A percentile compares a stretch with the other conserved stretches of the same genome.
These are phyloP conservation scores for Gomphus bonarii DNA, from an alignment of 1,284 basidiomycete species.

Conservation along the genomic window DNA sequence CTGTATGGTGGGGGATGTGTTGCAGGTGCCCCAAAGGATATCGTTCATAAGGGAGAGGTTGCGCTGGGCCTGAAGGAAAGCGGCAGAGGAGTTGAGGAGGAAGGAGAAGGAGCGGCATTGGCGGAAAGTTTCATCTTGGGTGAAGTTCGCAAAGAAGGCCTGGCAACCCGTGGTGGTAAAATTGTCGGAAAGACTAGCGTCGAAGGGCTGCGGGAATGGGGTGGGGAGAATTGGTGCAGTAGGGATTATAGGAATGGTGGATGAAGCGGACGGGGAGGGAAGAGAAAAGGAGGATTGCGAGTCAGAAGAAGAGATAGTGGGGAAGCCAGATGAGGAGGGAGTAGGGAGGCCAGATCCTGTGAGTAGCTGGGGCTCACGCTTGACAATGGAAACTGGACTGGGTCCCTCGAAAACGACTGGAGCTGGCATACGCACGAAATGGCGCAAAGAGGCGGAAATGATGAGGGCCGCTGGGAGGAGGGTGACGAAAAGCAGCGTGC, in stretches of 20 bases:
- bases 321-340: background rate
- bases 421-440: background rate
- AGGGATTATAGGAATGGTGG: slow-evolving; percentile 22
- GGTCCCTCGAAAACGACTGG: background rate
- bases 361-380: background rate
- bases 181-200: slow-evolving; percentile 46
- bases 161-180: slow-evolving; percentile 55
- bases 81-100: slow-evolving; percentile 45
- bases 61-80: slow-evolving; percentile 50
- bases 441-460: background rate
- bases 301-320: background rate
- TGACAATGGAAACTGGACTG: background rate
- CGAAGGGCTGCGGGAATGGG: slow-evolving; percentile 71
- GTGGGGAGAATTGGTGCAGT: slow-evolving; percentile 33
- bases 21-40: slow-evolving; percentile 70
- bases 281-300: background rate
- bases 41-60: slow-evolving; percentile 56
- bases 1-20: slow-evolving; percentile 36
- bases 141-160: slow-evolving; percentile 66
- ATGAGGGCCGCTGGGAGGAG: slow-evolving; percentile 6
- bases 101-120: slow-evolving; percentile 69
- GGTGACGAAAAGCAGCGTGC: slow-evolving; percentile 3
- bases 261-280: slow-evolving; percentile 17
- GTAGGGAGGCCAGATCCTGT: background rate
- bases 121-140: slow-evolving; percentile 45